phyloP scores from a whole-genome alignment of 768 basidiomycete genomes.

The Rhizopogon vinicolor region DNA sequence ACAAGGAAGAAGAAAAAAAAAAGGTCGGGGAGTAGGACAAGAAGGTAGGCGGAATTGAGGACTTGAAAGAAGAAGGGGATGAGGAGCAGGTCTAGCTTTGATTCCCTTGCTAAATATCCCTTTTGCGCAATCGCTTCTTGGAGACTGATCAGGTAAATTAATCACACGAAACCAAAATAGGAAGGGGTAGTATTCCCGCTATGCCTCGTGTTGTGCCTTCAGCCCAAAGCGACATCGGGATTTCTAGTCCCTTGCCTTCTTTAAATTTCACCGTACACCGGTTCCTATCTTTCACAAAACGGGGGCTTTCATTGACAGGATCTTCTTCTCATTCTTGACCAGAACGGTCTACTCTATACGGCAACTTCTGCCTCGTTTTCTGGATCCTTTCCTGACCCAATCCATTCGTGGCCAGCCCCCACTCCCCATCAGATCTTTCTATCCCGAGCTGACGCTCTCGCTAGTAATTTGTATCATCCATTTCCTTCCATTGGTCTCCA shows the following conservation, averaged over 20 bases:
- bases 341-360: not conserved
- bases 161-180: constrained; percentile 8
- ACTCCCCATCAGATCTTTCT: constrained; percentile 2
- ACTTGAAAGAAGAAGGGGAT: constrained; percentile 13
- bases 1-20: constrained; percentile 27
- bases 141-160: constrained; percentile 4
- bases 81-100: constrained; percentile 17
- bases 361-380: constrained; percentile 4
- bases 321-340: constrained; percentile 16
- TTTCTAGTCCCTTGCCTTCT: constrained; percentile 27
- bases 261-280: constrained; percentile 3
- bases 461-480: constrained; percentile 1
- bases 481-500: constrained; percentile 5
- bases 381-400: constrained; percentile 9
- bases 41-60: constrained; percentile 26
- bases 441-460: constrained; percentile 1
- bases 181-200: constrained; percentile 17
- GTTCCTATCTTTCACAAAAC: constrained; percentile 9
- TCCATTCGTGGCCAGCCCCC: constrained; percentile 6
- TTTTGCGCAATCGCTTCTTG: constrained; percentile 2
- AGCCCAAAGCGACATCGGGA: constrained; percentile 14
- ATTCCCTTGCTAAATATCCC: constrained; percentile 29
- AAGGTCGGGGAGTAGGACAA: constrained; percentile 37
- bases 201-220: constrained; percentile 25
- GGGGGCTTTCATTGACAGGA: constrained; percentile 21